Percentiles rank a stretch among this genome's conserved stretches.
These are phyloP conservation scores for Colletotrichum tropicale DNA, from an alignment of 2,329 filamentous ascomycete genomes.

Conservation along the genomic window DNA sequence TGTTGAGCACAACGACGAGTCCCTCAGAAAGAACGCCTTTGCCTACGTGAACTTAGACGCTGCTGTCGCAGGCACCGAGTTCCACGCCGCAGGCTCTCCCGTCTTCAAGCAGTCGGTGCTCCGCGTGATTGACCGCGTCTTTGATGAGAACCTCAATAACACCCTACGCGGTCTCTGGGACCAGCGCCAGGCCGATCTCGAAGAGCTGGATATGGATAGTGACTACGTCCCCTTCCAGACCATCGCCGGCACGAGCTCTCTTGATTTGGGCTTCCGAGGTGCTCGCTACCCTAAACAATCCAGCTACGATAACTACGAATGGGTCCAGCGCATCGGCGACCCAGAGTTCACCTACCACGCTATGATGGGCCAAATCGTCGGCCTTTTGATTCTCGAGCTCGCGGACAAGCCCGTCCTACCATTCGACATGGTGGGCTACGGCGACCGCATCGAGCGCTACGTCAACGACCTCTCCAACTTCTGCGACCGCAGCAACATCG, in stretches of 20 bases:
- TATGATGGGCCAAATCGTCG: constrained; percentile 78
- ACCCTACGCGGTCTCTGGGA: constrained; percentile 81
- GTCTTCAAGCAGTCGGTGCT: constrained; percentile 75
- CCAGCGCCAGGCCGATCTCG: constrained; percentile 62
- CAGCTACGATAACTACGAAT: constrained; percentile 89
- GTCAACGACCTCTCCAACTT: constrained; percentile 59
- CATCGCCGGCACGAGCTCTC: constrained; percentile 84
- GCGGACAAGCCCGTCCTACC: constrained; percentile 82
- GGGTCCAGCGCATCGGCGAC: constrained; percentile 82
- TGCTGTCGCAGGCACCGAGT: constrained; percentile 76
- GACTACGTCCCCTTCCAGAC: constrained; percentile 93
- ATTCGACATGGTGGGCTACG: constrained; percentile 80
- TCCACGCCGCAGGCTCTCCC: constrained; percentile 82
- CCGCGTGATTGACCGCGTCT: constrained; percentile 75
- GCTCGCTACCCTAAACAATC: constrained; percentile 74
- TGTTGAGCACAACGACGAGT: constrained; percentile 82
- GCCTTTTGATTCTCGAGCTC: constrained; percentile 83
- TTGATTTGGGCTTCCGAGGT: constrained; percentile 82
- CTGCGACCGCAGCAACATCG: constrained; percentile 35
- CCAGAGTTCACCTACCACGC: constrained; percentile 83
- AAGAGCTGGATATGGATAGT: constrained; percentile 72
- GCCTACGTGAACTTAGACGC: constrained; percentile 93
- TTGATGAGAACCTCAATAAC: constrained; percentile 73
- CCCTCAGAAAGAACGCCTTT: constrained; percentile 74
- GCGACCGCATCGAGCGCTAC: constrained; percentile 66